Percentiles rank a stretch among this genome's conserved stretches.
These are phyloP conservation scores for Pyrenophora tritici-repentis DNA, from an alignment of 2,329 filamentous ascomycete species.

Conservation along the genomic window DNA sequence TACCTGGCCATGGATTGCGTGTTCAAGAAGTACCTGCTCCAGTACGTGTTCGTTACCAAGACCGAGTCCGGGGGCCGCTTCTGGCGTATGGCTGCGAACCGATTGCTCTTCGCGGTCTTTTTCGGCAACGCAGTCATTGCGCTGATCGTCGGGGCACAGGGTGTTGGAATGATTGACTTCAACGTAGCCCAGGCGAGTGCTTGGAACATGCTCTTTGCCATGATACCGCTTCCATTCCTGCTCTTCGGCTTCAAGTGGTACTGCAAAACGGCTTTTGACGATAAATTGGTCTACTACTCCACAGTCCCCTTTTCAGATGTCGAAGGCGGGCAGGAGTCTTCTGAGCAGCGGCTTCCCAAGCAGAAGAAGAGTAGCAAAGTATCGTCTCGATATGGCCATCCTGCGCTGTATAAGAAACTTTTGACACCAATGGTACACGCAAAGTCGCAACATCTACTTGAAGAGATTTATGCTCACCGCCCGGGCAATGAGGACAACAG, in stretches of 20 bases:
- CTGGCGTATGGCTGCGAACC: constrained; percentile 89
- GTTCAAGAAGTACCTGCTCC: constrained; percentile 89
- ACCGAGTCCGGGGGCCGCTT: constrained; percentile 92
- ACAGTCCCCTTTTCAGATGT: constrained; percentile 59
- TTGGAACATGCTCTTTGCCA: constrained; percentile 65
- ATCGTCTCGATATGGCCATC: constrained; percentile 81
- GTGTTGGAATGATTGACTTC: constrained; percentile 52
- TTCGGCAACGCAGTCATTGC: constrained; percentile 79
- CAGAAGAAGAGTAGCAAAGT: constrained; percentile 62
- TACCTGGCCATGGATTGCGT: constrained; percentile 87
- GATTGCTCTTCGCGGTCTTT: constrained; percentile 80
- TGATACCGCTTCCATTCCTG: constrained; percentile 77
- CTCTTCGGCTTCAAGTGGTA: constrained; percentile 84
- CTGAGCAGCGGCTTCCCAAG: constrained; percentile 21
- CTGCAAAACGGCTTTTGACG: constrained; percentile 75
- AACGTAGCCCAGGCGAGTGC: constrained; percentile 19
- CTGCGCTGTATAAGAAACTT: constrained; percentile 74
- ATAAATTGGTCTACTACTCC: constrained; percentile 78
- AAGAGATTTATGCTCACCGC: constrained; percentile 80
- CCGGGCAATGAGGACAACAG: constrained; percentile 59
- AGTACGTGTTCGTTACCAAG: constrained; percentile 90
- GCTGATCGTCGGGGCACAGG: constrained; percentile 74
- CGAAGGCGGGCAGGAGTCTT: constrained; percentile 53
- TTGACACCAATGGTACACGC: constrained; percentile 82
- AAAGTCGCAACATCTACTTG: constrained; percentile 82